Conservation (phyloP, 371 early-diverging fungal genomes). For the Basidiobolus heterosporus region DNA sequence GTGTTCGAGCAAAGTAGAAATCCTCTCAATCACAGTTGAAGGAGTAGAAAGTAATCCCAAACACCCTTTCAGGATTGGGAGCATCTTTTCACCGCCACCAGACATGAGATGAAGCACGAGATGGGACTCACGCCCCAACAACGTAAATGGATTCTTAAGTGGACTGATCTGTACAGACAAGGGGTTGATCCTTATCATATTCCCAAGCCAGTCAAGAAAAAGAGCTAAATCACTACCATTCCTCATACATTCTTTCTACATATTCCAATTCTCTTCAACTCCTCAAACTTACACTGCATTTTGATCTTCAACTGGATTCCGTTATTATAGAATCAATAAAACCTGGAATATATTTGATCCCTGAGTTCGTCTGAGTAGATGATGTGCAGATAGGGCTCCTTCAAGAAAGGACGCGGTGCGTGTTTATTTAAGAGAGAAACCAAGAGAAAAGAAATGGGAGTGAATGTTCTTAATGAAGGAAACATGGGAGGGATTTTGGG, state of each 20-base stretch:
- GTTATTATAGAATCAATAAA: no score
- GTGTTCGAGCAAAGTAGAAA: not conserved
- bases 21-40: not conserved
- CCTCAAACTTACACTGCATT: no score
- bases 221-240: not conserved
- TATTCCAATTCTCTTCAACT: no score
- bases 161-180: constrained; percentile 11
- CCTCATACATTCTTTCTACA: no score
- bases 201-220: constrained; percentile 1
- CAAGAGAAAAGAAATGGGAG: no score
- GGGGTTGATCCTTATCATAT: constrained; percentile 26
- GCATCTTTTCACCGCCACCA: constrained; percentile 29
- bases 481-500: not conserved
- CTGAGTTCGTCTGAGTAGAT: no score
- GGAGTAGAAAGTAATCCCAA: not conserved
- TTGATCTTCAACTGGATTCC: no score
- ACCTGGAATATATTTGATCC: no score
- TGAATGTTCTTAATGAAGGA: not conserved
- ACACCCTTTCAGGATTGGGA: constrained; percentile 51
- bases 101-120: constrained; percentile 27
- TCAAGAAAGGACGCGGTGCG: no score
- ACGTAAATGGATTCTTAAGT: constrained; percentile 13
- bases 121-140: constrained; percentile 25
- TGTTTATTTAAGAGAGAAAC: no score
- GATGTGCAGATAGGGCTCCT: no score